Percentiles rank a stretch among this genome's conserved stretches.
These are phyloP conservation scores for Scedosporium boydii DNA, from an alignment of 2,329 filamentous ascomycete species.

Conservation along the genomic window DNA sequence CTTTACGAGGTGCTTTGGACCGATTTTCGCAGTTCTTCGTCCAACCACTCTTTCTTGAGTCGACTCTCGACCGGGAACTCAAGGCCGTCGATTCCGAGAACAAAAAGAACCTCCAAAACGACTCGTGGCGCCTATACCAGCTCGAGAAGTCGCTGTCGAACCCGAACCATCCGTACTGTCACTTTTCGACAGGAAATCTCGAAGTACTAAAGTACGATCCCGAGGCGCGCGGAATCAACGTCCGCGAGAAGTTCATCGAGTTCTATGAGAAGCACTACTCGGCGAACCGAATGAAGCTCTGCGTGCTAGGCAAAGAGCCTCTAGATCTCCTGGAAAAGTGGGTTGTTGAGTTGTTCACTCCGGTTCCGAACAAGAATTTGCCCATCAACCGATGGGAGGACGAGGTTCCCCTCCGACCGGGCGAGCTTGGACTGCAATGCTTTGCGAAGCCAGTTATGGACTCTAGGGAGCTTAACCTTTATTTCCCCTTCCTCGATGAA, in stretches of 20 bases:
- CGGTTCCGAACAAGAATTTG: slow-evolving; percentile 73
- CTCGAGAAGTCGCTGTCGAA: slow-evolving; percentile 84
- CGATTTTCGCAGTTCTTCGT: slow-evolving; percentile 94
- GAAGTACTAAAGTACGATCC: slow-evolving; percentile 78
- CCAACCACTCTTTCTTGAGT: slow-evolving; percentile 73
- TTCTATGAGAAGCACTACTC: slow-evolving; percentile 89
- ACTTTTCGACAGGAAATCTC: slow-evolving; percentile 86
- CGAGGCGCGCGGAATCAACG: slow-evolving; percentile 68
- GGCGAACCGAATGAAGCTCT: slow-evolving; percentile 87
- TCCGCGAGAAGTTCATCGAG: slow-evolving; percentile 83
- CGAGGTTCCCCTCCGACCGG: slow-evolving; percentile 37
- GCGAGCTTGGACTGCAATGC: slow-evolving; percentile 54
- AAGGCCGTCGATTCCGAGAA: slow-evolving; percentile 90
- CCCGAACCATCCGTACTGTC: slow-evolving; percentile 76
- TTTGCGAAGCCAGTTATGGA: slow-evolving; percentile 93
- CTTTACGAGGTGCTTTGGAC: slow-evolving; percentile 72
- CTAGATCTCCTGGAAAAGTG: slow-evolving; percentile 76
- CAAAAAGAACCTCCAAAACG: slow-evolving; percentile 93
- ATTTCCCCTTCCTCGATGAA: slow-evolving; percentile 80
- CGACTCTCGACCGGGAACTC: slow-evolving; percentile 77
- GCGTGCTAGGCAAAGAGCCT: slow-evolving; percentile 71
- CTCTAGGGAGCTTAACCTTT: slow-evolving; percentile 65
- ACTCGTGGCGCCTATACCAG: slow-evolving; percentile 80
- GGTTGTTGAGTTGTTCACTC: slow-evolving; percentile 75
- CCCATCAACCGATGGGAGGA: slow-evolving; percentile 46